Base-by-base conservation (phyloP, 768 basidiomycete genomes). In the Mycena polygramma region DNA sequence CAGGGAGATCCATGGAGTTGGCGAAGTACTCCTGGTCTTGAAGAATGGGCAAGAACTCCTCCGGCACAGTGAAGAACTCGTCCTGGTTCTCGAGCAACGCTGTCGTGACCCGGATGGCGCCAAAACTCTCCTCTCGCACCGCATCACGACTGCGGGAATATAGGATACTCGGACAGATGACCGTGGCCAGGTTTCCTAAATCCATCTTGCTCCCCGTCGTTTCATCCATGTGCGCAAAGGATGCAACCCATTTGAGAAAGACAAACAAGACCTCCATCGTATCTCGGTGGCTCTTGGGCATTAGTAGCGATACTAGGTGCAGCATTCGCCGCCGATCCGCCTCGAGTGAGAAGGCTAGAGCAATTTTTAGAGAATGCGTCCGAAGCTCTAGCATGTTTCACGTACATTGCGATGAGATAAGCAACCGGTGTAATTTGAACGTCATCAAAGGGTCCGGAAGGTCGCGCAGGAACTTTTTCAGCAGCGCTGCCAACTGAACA, bases 171-270 rank as follows among this genome's bases (percentile, higher is more conserved):
- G 98, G 98, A 76, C 94, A 93, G 74, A 99, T 97, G 81, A 99
- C 97, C 11, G 96, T 98, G 43, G 98, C 96, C 73, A 99, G 87
- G 80, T 99, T 99, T 20, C 87, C 87, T 55, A 99, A 85, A 80
- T 99, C 98, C 98, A 99, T 99, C 84, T 97, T 97, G 83, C 94
- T 97, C 49, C 97, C 97, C 0, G 97, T 98, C 77, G 95, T 94
- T 74, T 96, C 95, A 77, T 98, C 97, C 85, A 97, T 91, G 81
- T 99, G 97, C 57, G 98, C 96, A 79, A 99, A 99, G 2, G 96
- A 98, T 13, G 97, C 97, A 14, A 99, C 98, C 98, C 98, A 99
- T 82, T 98, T 98, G 74, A 99, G 87, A 85, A 99, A 99, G 37
- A 98, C 97, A 78, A 98, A 98, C 59, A 99, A 84, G 59, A 98